Percentiles rank a stretch among this genome's conserved stretches.
phyloP scores from a whole-genome alignment of 495 filamentous ascomycete genomes.

The Rhizodiscina lignyota region DNA sequence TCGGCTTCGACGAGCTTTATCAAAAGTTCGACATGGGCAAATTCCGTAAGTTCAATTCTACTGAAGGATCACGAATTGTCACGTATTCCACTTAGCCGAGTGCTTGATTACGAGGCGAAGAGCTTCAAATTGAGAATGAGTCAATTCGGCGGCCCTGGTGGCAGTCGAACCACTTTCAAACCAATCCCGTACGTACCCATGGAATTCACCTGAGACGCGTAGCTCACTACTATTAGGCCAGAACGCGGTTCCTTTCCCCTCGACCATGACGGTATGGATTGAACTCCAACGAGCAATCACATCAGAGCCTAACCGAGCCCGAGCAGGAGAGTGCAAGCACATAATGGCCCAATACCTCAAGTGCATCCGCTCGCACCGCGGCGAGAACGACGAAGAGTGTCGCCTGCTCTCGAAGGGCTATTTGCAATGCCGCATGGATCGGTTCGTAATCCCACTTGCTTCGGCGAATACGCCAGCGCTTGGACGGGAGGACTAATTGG shows the following conservation, averaged over 20 bases:
- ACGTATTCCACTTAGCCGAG: too few relatives aligned
- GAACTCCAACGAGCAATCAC: not conserved
- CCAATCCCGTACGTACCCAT: not conserved
- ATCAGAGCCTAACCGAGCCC: conserved; percentile 1
- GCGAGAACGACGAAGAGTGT: conserved; percentile 74
- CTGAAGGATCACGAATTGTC: too few relatives aligned
- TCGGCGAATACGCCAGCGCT: conserved; percentile 3
- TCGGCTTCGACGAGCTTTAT: too few relatives aligned
- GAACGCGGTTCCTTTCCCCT: conserved; percentile 94
- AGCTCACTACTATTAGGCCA: too few relatives aligned
- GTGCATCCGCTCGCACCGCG: conserved; percentile 66
- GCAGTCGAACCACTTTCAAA: not conserved
- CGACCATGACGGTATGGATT: conserved; percentile 67
- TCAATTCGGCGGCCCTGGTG: conserved; percentile 1
- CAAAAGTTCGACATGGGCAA: too few relatives aligned
- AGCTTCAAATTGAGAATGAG: not conserved
- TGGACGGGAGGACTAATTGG: not conserved
- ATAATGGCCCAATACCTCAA: conserved; percentile 68
- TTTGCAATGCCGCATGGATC: conserved; percentile 83
- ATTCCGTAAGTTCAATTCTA: too few relatives aligned
- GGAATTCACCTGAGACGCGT: too few relatives aligned
- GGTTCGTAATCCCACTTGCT: conserved; percentile 35
- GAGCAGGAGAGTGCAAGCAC: conserved; percentile 75
- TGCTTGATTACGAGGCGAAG: too few relatives aligned
- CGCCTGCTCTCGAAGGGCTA: conserved; percentile 75